phyloP scores from a whole-genome alignment of 352 stramenopile genomes.

The Saprolegnia diclina region DNA sequence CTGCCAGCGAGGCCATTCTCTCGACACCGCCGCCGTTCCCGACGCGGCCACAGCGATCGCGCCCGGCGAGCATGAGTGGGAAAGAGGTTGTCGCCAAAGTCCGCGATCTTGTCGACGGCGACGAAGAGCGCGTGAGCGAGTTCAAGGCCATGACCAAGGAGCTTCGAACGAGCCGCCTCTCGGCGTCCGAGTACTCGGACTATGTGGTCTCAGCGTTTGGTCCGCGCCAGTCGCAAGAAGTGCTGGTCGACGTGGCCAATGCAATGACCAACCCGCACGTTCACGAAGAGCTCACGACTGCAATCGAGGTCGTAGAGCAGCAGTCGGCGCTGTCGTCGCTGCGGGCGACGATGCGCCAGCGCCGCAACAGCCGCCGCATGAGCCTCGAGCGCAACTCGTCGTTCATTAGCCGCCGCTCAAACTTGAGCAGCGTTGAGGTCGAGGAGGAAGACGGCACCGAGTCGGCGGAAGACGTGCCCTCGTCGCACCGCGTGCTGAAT shows the following conservation, averaged over 20 bases:
- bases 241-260: slow-evolving; percentile 6
- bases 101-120: slow-evolving; percentile 18
- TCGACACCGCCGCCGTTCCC: slow-evolving; percentile 1
- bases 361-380: slow-evolving; percentile 14
- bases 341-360: slow-evolving; percentile 11
- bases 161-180: slow-evolving; percentile 3
- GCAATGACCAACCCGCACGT: slow-evolving; percentile 17
- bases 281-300: slow-evolving; percentile 20
- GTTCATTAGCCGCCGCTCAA: slow-evolving; percentile 15
- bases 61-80: slow-evolving; percentile 16
- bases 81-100: slow-evolving; percentile 25
- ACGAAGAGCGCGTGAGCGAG: slow-evolving; percentile 24
- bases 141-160: slow-evolving; percentile 26
- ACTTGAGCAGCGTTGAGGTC: neutral
- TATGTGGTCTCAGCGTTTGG: slow-evolving; percentile 22
- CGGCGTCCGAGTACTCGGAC: slow-evolving; percentile 17
- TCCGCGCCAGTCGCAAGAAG: slow-evolving; percentile 11
- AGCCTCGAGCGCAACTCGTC: slow-evolving; percentile 13
- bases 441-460: neutral
- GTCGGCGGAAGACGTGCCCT: neutral
- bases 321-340: slow-evolving; percentile 7
- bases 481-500: neutral
- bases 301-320: slow-evolving; percentile 5
- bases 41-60: slow-evolving; percentile 12
- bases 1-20: slow-evolving; percentile 2